Percentiles rank a stretch among this genome's conserved stretches.
These are phyloP conservation scores for Venturia carpophila DNA, from an alignment of 2,329 filamentous ascomycete species.

Conservation along the genomic window DNA sequence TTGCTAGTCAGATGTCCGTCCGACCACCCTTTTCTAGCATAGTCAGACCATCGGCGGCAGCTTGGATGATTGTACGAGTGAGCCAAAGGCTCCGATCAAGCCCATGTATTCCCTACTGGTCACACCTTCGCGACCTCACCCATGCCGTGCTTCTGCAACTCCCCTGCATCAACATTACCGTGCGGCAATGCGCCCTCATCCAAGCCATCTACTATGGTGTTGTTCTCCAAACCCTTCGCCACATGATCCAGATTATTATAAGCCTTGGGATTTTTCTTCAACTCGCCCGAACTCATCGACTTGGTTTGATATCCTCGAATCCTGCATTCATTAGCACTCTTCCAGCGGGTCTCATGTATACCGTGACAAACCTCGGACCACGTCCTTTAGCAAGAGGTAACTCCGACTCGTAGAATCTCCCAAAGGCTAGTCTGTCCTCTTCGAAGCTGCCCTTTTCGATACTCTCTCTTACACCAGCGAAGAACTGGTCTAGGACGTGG, in stretches of 20 bases:
- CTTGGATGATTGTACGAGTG: too few relatives aligned
- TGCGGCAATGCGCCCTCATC: neutral
- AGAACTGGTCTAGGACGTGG: conserved; percentile 63
- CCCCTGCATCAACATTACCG: conserved; percentile 6
- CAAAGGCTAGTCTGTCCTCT: conserved; percentile 52
- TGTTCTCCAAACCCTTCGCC: conserved; percentile 14
- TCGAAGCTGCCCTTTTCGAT: conserved; percentile 52
- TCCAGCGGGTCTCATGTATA: neutral
- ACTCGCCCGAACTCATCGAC: conserved; percentile 12
- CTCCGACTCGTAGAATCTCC: conserved; percentile 57
- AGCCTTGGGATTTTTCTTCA: conserved; percentile 18
- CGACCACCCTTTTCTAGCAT: too few relatives aligned
- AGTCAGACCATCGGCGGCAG: too few relatives aligned
- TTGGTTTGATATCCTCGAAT: conserved; percentile 19
- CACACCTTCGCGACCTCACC: neutral
- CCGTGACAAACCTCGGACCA: conserved; percentile 51
- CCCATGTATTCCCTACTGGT: too few relatives aligned
- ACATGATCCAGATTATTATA: conserved; percentile 18
- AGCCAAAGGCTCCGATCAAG: too few relatives aligned
- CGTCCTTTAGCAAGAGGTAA: conserved; percentile 68
- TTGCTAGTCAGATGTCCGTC: too few relatives aligned
- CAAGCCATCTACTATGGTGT: conserved; percentile 12
- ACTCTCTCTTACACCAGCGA: conserved; percentile 57
- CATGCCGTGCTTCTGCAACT: conserved; percentile 15
- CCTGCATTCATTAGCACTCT: neutral